Evolutionary conservation across 2,329 filamentous ascomycete genomes (phyloP), one percentile per base, ranked within the genome.

Genomic region (Penicillium vulpinum): DNA sequence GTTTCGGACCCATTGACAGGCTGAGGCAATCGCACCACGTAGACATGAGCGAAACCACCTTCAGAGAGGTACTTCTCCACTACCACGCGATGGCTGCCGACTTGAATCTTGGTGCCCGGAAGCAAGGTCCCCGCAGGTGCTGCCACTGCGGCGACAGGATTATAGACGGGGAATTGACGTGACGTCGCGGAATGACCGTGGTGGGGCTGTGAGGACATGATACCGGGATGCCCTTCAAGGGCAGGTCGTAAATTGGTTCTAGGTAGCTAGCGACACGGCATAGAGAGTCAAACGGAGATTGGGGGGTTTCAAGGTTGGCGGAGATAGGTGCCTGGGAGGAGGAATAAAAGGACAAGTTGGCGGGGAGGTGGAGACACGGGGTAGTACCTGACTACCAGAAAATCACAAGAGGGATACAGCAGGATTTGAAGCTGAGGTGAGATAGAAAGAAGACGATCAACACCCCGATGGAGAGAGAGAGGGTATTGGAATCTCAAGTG

Each of bases 21-120:
- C 65, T 88, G 84, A 33, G 91, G 87, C 59, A 97, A 81, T 74
- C 90, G 91, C 72, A 97, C 94, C 48, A 97, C 88, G 78, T 99
- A 99, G 70, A 99, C 94, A 76, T 99, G 94, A 67, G 94, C 94
- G 72, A 99, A 99, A 39, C 94, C 94, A 65, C 94, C 94, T 78
- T 99, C 94, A 61, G 94, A 97, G 47, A 99, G 88, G 77, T 99
- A 99, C 75, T 93, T 94, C 72, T 97, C 92, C 66, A 99, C 95
- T 50, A 95, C 85, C 58, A 97, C 92, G 63, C 92, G 88, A 75
- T 99, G 94, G 73, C 84, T 86, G 72, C 94, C 94, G 55, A 97
- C 91, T 73, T 96, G 92, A 69, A 99, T 95, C 81, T 97, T 97
- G 62, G 94, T 99, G 41, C 93, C 93, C 7, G 94, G 88, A 51